Base-by-base conservation (phyloP, 75 land plant species). In the Selaginella moellendorffii region DNA sequence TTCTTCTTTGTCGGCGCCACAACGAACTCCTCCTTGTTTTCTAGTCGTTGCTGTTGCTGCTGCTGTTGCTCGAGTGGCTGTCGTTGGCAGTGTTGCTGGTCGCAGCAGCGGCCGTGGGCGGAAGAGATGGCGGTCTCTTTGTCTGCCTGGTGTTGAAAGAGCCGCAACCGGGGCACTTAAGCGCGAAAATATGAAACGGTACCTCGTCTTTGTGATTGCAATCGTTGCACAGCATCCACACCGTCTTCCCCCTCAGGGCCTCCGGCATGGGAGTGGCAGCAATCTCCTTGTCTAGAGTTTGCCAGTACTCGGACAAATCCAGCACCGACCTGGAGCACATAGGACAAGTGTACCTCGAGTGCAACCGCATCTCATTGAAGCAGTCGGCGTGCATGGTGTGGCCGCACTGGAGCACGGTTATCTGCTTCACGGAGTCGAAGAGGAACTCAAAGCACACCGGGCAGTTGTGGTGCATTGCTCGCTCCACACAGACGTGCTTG, bases 341-440 rank as follows among this genome's bases (percentile, higher is more conserved):
- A 14, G 46, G 46, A 14, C 46, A 36, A 5, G 46, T 36, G 46
- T 81, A 89, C 98, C 82, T 84, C n/a, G 77, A 68, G 66, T 81
- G 90, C 30, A 8, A 64, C 24, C 74, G 64, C 98, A 93, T 89
- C 67, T 93, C 87, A 0, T 30, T 8, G 22, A 89, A 72, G 63
- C 98, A 93, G 28, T 93, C 90, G 64, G 25, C 23, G 54, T 93
- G 98, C 82, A 93, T 85, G 1, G 98, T 93, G 64, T 93, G 98
- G 27, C 98, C 98, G 75, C 98, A 93, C 63, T 67, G 74, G 70
- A 93, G 31, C 26, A 93, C 96, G 23, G 72, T 74, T 24, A 85
- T 89, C 20, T 75, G 83, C 63, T 77, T 89, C 68, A 93, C 29
- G 0, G 98, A 89, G 65, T 93, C 98, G 68, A 93, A 93, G 23